Evolutionary conservation across 345 rosid genomes (phyloP).

Genomic region (Sisymbrium altissimum): DNA sequence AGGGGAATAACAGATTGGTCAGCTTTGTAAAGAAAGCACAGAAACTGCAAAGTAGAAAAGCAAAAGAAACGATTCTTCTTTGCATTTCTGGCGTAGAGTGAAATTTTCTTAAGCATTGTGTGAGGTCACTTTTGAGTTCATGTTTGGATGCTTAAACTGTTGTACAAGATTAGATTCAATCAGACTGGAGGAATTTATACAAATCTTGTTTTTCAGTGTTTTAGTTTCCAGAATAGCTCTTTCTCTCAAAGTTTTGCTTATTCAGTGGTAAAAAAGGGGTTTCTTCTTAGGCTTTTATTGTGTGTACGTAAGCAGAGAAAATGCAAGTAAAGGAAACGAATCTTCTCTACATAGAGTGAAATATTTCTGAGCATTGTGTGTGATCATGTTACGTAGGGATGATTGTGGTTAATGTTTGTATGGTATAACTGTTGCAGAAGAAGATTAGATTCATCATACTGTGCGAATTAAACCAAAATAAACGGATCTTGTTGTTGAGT

Average conservation of each 20-base stretch:
- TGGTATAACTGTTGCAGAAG: slow-evolving; percentile 15
- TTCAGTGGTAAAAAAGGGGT: no score
- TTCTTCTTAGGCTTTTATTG: neutral
- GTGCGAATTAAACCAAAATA: neutral
- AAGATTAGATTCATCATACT: neutral
- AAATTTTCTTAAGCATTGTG: no score
- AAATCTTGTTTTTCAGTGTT: neutral
- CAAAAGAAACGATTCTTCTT: no score
- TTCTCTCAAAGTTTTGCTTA: no score
- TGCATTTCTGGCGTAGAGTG: no score
- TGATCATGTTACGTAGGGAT: neutral
- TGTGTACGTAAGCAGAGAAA: neutral
- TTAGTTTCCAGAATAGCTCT: neutral
- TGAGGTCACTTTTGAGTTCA: no score
- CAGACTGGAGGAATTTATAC: no score
- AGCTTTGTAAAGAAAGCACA: neutral
- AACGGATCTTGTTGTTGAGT: neutral
- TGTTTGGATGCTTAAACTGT: no score
- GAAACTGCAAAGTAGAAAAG: no score
- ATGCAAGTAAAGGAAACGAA: neutral
- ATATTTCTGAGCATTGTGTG: neutral
- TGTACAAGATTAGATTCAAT: no score
- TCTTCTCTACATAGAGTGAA: neutral
- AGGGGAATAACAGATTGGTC: neutral
- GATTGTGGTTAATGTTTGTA: neutral